These are phyloP conservation scores for Psilocybe cyanescens DNA, from an alignment of 768 basidiomycete species.

Conservation along the genomic window DNA sequence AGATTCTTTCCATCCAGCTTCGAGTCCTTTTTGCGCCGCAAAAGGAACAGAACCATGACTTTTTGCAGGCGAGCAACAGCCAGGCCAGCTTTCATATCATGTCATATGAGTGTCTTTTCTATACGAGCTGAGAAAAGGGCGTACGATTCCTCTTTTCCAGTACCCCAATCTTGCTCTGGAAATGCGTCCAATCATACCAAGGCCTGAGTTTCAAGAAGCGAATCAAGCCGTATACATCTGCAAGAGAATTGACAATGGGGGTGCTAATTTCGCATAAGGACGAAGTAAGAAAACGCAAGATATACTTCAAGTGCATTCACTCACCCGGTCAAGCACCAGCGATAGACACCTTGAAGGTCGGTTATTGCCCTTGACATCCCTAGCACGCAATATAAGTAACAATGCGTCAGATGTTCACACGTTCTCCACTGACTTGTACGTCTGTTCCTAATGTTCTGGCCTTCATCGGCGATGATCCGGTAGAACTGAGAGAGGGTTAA, in stretches of 20 bases:
- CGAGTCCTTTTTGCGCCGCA: slow-evolving; percentile 68
- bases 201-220: slow-evolving; percentile 48
- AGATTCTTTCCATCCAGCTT: slow-evolving; percentile 68
- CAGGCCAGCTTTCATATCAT: slow-evolving; percentile 41
- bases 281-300: neutral
- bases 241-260: slow-evolving; percentile 64
- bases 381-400: slow-evolving; percentile 20
- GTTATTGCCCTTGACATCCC: slow-evolving; percentile 59
- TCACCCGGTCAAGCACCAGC: slow-evolving; percentile 73
- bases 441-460: slow-evolving; percentile 56
- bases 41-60: slow-evolving; percentile 53
- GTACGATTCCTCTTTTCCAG: slow-evolving; percentile 57
- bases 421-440: slow-evolving; percentile 43
- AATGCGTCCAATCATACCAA: slow-evolving; percentile 50
- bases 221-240: slow-evolving; percentile 54
- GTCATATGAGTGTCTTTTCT: slow-evolving; percentile 3
- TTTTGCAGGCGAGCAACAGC: slow-evolving; percentile 65
- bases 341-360: slow-evolving; percentile 51
- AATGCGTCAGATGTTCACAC: neutral
- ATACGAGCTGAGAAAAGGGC: slow-evolving; percentile 22
- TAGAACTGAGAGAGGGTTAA: slow-evolving; percentile 41
- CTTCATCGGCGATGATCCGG: slow-evolving; percentile 59
- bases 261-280: slow-evolving; percentile 42
- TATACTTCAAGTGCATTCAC: slow-evolving; percentile 12
- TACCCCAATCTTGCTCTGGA: slow-evolving; percentile 38